Percentiles rank a stretch among this genome's conserved stretches.
These are phyloP conservation scores for Monosiga brevicollis DNA, from an alignment of 78 protist genomes.

Conservation along the genomic window DNA sequence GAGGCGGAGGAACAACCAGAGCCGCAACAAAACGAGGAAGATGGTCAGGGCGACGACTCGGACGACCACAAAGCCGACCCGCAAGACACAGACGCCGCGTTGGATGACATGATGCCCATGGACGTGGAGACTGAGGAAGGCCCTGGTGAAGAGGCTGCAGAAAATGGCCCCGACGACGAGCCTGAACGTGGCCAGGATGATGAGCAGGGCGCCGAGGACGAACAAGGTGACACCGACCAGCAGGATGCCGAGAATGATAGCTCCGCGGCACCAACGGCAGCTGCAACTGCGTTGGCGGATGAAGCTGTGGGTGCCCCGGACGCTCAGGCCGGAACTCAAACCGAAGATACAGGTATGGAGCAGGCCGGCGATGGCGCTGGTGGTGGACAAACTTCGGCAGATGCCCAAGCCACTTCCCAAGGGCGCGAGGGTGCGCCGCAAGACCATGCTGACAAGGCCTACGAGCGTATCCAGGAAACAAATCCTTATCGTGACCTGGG, in stretches of 20 bases:
- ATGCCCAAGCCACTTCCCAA: too few species aligned
- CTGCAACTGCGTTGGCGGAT: too few species aligned
- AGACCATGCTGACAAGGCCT: neutral
- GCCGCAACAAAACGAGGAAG: neutral
- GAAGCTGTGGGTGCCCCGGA: too few species aligned
- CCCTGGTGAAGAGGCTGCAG: slow-evolving; percentile 22
- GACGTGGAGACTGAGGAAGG: too few species aligned
- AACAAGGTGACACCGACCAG: neutral
- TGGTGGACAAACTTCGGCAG: too few species aligned
- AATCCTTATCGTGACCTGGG: slow-evolving; percentile 69
- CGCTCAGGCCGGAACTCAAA: slow-evolving; percentile 11
- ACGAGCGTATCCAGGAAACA: slow-evolving; percentile 1
- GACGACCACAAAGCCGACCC: slow-evolving; percentile 9
- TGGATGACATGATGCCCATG: too few species aligned
- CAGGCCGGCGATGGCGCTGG: slow-evolving; percentile 33
- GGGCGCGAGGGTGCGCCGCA: neutral
- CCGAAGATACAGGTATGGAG: slow-evolving; percentile 35
- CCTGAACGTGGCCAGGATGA: neutral
- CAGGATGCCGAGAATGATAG: neutral
- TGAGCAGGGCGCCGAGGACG: neutral
- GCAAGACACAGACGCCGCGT: too few species aligned
- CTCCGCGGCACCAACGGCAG: too few species aligned
- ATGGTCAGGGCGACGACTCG: neutral
- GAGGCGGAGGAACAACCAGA: neutral
- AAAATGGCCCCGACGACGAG: neutral